Base-by-base conservation (phyloP, 805 yeast genomes). In the Danielozyma ontarioensis region DNA sequence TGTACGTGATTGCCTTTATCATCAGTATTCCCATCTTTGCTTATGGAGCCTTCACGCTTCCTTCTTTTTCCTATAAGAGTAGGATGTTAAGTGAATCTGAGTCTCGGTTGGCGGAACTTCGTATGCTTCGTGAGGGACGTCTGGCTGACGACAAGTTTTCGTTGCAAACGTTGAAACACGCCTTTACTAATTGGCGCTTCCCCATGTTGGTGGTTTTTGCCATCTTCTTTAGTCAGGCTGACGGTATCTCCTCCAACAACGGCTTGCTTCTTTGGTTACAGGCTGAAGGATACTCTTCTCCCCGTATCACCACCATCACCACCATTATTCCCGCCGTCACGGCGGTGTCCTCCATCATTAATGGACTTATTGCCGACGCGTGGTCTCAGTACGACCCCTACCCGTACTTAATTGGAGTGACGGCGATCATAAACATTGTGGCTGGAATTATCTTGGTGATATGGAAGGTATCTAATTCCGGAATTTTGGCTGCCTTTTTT, bases 181-280 rank as follows among this genome's bases (percentile, higher is more conserved):
- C 44, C 3, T 31, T 45, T 14, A 35, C 29, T 18, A 48, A 46
- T 39, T 22, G 62, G 57, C 35, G 55, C 55, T 30, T 52, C 46
- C 37, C 46, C 39, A 29, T 46, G 59, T 29, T 44, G 35, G 51
- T 45, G 21, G 33, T 47, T 8, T 53, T 54, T 42, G 60, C 61
- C 5, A 53, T 56, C 18, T 55, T 56, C 42, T 56, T 55, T 39
- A 44, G 51, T 8, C 61, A 55, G 33, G 59, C 59, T 11, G 59
- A 55, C 35, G 59, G 59, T 3, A 44, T 53, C n/a, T 43, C 51
- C 15, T 51, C 59, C 14, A 42, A 55, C 31, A 41, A 40, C 32
- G 59, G 57, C 4, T 34, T 54, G 28, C 47, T 40, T 17, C 25
- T 48, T 14, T 48, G 53, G 53, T 33, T 48, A 17, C 29, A 39